A percentile compares a stretch with the other conserved stretches of the same genome.
phyloP scores from a whole-genome alignment of 1,139 yeast genomes.

The Saccharomycopsis crataegensis region DNA sequence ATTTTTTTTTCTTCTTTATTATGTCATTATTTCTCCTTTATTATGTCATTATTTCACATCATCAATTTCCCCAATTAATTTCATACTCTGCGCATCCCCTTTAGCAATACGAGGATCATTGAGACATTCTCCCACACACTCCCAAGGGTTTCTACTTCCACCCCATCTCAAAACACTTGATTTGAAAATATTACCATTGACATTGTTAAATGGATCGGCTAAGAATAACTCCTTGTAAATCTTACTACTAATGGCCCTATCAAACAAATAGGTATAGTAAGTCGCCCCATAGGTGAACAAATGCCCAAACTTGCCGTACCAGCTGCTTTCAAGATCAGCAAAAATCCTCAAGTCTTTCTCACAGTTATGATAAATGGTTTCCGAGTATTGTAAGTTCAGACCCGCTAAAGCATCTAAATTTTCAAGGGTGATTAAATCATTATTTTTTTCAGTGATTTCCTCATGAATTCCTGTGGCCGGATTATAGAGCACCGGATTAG shows the following conservation, averaged over 20 bases:
- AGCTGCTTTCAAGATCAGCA: conserved; percentile 60
- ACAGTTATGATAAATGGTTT: conserved; percentile 54
- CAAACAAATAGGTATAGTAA: conserved; percentile 85
- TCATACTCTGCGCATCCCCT: conserved; percentile 76
- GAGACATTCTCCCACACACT: conserved; percentile 71
- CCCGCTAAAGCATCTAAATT: conserved; percentile 34
- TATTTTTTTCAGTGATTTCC: conserved; percentile 6
- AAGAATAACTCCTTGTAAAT: conserved; percentile 71
- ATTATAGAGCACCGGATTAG: conserved; percentile 21
- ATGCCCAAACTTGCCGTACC: conserved; percentile 96
- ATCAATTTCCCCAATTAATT: conserved; percentile 43
- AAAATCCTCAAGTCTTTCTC: conserved; percentile 51
- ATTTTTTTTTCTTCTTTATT: not conserved
- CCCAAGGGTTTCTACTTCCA: conserved; percentile 88
- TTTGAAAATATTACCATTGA: conserved; percentile 69
- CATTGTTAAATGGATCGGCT: conserved; percentile 60
- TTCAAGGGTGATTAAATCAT: conserved; percentile 20
- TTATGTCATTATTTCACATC: conserved; percentile 21
- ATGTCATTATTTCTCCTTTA: not conserved
- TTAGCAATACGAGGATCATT: conserved; percentile 49
- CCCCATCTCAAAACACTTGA: conserved; percentile 82
- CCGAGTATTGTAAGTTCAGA: conserved; percentile 39
- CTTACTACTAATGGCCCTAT: conserved; percentile 85
- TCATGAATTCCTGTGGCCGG: not conserved
- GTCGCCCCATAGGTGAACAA: conserved; percentile 91